Conservation (phyloP, 2,329 filamentous ascomycete genomes). For the Fonsecaea monophora region DNA sequence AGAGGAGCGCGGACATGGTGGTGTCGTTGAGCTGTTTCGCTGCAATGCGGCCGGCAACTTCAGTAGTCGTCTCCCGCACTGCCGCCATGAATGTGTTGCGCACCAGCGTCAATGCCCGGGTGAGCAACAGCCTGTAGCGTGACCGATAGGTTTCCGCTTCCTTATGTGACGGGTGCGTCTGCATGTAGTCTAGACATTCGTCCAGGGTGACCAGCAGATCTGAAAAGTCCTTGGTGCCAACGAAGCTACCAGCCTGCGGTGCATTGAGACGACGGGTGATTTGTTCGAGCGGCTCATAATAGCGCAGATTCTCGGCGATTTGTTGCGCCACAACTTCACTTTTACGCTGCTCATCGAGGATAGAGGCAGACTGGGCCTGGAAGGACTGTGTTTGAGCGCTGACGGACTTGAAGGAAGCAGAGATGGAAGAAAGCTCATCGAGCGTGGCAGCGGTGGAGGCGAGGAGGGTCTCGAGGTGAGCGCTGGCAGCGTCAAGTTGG, state of each 20-base stretch:
- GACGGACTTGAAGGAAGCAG: constrained; percentile 84
- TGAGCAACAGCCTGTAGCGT: constrained; percentile 82
- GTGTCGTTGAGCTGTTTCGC: constrained; percentile 74
- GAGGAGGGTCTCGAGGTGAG: constrained; percentile 80
- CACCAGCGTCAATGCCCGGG: constrained; percentile 69
- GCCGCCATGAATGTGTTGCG: constrained; percentile 70
- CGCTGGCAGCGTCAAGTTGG: constrained; percentile 79
- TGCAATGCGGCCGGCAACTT: constrained; percentile 67
- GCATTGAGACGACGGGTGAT: constrained; percentile 90
- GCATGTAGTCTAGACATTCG: constrained; percentile 91
- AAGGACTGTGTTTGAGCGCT: constrained; percentile 92
- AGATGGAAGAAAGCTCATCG: constrained; percentile 76
- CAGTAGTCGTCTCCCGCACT: constrained; percentile 67
- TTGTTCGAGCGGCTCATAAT: constrained; percentile 91
- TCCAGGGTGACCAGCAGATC: constrained; percentile 89
- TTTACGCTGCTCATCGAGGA: constrained; percentile 80
- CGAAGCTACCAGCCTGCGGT: constrained; percentile 83
- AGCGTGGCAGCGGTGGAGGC: constrained; percentile 78
- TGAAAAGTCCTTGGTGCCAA: constrained; percentile 82
- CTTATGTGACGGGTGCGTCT: constrained; percentile 79
- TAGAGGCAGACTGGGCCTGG: constrained; percentile 86
- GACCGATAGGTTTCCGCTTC: constrained; percentile 88
- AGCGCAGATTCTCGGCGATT: constrained; percentile 87
- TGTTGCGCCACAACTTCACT: constrained; percentile 80
- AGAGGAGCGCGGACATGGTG: constrained; percentile 72